Conservation (phyloP, 495 filamentous ascomycete genomes). For the Neurospora africana region DNA sequence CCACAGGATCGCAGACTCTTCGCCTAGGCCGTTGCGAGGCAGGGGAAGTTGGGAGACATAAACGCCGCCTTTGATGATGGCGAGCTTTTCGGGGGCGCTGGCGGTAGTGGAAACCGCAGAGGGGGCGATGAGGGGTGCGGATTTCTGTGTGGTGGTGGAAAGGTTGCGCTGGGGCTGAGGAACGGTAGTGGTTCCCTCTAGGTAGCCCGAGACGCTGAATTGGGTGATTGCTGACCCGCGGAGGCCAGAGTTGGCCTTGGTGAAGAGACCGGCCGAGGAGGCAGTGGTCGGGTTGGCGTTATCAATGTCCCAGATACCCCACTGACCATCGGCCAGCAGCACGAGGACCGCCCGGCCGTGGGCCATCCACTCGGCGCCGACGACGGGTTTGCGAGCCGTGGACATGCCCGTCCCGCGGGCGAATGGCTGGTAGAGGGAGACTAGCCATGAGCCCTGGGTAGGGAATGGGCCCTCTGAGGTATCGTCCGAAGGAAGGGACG, state of each 20-base stretch:
- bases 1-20: slow-evolving; percentile 60
- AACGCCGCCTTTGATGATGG: slow-evolving; percentile 49
- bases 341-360: slow-evolving; percentile 66
- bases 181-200: slow-evolving; percentile 35
- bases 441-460: slow-evolving; percentile 50
- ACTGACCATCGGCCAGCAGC: slow-evolving; percentile 75
- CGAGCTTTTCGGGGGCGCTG: slow-evolving; percentile 27
- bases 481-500: slow-evolving; percentile 35
- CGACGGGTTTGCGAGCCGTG: slow-evolving; percentile 56
- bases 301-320: slow-evolving; percentile 88
- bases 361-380: slow-evolving; percentile 78
- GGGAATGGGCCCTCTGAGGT: slow-evolving; percentile 38
- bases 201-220: slow-evolving; percentile 61
- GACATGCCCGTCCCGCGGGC: slow-evolving; percentile 31
- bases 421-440: slow-evolving; percentile 62
- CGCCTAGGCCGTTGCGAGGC: slow-evolving; percentile 16
- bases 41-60: slow-evolving; percentile 37
- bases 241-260: slow-evolving; percentile 47
- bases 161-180: slow-evolving; percentile 25
- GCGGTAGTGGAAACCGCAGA: slow-evolving; percentile 15
- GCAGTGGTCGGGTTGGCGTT: slow-evolving; percentile 38
- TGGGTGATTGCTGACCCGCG: slow-evolving; percentile 52
- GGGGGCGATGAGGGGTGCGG: slow-evolving; percentile 6
- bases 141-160: slow-evolving; percentile 31
- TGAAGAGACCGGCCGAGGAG: slow-evolving; percentile 42